Conservation (phyloP, 805 yeast genomes). For the Saccharomycopsis sp. region DNA sequence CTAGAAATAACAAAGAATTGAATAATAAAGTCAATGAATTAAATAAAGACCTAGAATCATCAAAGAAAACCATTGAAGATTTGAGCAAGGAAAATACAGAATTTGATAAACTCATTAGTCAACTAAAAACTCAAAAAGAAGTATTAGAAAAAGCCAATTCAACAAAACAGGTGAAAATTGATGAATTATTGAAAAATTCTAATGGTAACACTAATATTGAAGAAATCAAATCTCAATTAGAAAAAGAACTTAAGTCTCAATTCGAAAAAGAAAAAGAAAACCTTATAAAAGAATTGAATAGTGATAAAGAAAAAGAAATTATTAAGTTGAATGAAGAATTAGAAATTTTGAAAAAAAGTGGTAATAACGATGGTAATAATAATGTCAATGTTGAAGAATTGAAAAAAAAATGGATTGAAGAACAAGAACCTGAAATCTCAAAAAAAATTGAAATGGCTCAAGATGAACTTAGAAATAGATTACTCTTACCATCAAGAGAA, state of each 20-base stretch:
- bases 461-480: conserved; percentile 20
- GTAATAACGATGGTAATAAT: neutral
- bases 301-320: conserved; percentile 4
- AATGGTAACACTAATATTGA: neutral
- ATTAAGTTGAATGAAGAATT: conserved; percentile 6
- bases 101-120: conserved; percentile 19
- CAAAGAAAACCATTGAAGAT: conserved; percentile 26
- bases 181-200: neutral
- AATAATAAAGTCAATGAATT: conserved; percentile 3
- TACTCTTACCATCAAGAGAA: conserved; percentile 15
- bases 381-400: conserved; percentile 10
- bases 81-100: conserved; percentile 26
- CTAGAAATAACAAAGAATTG: conserved; percentile 18
- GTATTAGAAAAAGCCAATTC: conserved; percentile 23
- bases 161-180: conserved; percentile 12
- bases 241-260: conserved; percentile 17
- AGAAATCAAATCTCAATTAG: no score
- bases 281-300: neutral
- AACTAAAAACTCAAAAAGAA: conserved; percentile 26
- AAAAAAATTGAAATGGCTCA: conserved; percentile 10
- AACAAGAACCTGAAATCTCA: conserved; percentile 17
- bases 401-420: conserved; percentile 12
- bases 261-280: conserved; percentile 17
- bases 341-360: neutral
- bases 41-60: conserved; percentile 20